Evolutionary conservation across 2,329 filamentous ascomycete species (phyloP), one percentile per base, ranked within the genome.

Genomic region (Coleophoma cylindrospora): DNA sequence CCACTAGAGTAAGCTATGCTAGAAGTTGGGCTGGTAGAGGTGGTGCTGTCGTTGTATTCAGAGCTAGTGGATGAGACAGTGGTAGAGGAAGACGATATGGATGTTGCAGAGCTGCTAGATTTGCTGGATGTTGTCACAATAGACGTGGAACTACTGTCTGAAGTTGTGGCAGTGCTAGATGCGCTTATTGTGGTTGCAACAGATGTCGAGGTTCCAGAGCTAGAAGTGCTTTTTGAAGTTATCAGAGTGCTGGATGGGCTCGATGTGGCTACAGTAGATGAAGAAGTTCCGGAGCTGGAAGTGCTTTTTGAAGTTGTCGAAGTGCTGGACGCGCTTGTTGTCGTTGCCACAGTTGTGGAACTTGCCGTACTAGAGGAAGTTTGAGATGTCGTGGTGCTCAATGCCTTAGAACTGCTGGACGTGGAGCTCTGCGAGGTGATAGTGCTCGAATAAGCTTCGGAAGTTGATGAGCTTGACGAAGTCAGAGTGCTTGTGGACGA

Each of bases 381-480:
- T 7, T n/a, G 11, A 12, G 32, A 11, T 32, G 21, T 14, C 8
- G 8, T 34, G 15, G 27, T 37, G n/a, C 27, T 45, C 15, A 27
- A 45, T 34, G 27, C 34, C 4, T 8, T 17, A 48, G 44, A 34
- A 34, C 21, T 21, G 10, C 34, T 40, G 14, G 45, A 12, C 3
- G 19, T 10, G 36, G 36, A 21, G 10, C 15, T 43, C 11, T 15
- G n/a, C 9, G 36, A 22, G 2, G 38, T 53, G 10, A 55, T 56
- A 34, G 58, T 60, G 2, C 7, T 17, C 7, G 60, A 57, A n/a
- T 50, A 50, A 27, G 36, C 15, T 17, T 22, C 21, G 15, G 40
- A 17, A 17, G 47, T 49, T n/a, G 47, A 43, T 14, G 47, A 15
- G 38, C 34, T 48, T 4, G 19, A 15, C 2, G 47, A 37, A 34